phyloP scores from a whole-genome alignment of 2,329 filamentous ascomycete species.

The Alternaria triticimaculans region DNA sequence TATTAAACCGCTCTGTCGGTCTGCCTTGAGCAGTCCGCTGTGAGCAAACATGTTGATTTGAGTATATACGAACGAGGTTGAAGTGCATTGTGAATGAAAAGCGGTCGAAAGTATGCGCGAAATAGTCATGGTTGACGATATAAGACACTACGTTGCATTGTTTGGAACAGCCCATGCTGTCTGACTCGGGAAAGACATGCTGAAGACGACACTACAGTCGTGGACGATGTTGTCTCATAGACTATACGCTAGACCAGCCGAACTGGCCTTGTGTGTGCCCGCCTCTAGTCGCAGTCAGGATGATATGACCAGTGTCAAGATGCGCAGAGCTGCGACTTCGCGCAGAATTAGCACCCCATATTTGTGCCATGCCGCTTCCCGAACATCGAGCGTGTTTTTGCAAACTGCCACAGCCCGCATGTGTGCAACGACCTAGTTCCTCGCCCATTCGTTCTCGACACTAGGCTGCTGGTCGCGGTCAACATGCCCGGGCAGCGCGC shows the following conservation, averaged over 20 bases:
- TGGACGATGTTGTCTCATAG: not conserved
- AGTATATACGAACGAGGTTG: not conserved
- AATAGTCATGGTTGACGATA: not conserved
- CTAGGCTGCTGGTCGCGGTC: constrained; percentile 24
- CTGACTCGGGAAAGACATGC: not conserved
- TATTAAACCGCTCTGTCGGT: not conserved
- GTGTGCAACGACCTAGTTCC: not conserved
- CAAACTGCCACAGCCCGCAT: not conserved
- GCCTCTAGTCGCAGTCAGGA: not conserved
- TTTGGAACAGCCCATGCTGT: not conserved
- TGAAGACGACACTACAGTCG: not conserved
- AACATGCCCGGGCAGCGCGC: constrained; percentile 23
- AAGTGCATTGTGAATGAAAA: not conserved
- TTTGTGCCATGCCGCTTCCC: not conserved
- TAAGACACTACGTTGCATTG: not conserved
- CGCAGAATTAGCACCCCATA: not conserved
- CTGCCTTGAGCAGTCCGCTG: not conserved
- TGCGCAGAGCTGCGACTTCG: not conserved
- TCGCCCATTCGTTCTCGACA: constrained; percentile 38
- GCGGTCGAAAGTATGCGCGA: not conserved
- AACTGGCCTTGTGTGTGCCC: not conserved
- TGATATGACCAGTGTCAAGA: not conserved
- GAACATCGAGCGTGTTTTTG: not conserved
- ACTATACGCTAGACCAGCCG: not conserved
- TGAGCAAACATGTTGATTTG: not conserved